Base-by-base conservation (phyloP, 768 basidiomycete species). In the Phaffia australis region DNA sequence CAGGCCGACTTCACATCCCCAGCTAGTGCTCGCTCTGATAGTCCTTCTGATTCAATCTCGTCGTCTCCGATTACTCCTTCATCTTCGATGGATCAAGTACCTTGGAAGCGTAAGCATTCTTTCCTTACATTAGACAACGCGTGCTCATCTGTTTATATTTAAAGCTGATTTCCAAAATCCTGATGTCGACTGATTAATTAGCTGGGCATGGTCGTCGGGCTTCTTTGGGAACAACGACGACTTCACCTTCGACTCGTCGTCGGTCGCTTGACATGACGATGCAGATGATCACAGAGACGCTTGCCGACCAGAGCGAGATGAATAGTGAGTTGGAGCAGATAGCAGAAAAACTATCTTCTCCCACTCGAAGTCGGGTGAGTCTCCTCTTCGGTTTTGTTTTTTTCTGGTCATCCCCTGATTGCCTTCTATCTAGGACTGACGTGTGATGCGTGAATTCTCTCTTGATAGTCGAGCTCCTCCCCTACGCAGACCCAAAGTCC, bases 241-340 rank as follows among this genome's bases (percentile, higher is more conserved):
- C 93, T 55, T 88, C 87, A 71, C 94, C 95, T 14, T 92, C 89
- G 75, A 98, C 86, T 60, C 80, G 95, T 70, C 80, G 94, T 76
- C 79, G 94, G 75, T 90, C 88, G 75, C 77, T 98, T 76, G 94
- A 97, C 80, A 91, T 87, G 75, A 98, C 95, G 63, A 91, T 93
- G 81, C 86, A 87, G 70, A 83, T 97, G 75, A 94, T 98, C 73
- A 86, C 90, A 76, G 89, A 90, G 71, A 92, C 87, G 5, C 84
- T 87, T 77, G 75, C 75, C 72, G 81, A 80, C 46, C 70, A 76
- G 61, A 70, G 71, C 2, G 61, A 60, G 15, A 42, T 32, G 23
- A 15, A 18, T 27, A 14, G 50, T 23, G 57, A 69, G 62, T 18
- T 59, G n/a, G 50, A 57, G 57, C 32, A 63, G 62, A 63, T 69